Evolutionary conservation across 2,329 filamentous ascomycete species (phyloP), one percentile per base, ranked within the genome.

Genomic region (Phyllosticta ampelicida): DNA sequence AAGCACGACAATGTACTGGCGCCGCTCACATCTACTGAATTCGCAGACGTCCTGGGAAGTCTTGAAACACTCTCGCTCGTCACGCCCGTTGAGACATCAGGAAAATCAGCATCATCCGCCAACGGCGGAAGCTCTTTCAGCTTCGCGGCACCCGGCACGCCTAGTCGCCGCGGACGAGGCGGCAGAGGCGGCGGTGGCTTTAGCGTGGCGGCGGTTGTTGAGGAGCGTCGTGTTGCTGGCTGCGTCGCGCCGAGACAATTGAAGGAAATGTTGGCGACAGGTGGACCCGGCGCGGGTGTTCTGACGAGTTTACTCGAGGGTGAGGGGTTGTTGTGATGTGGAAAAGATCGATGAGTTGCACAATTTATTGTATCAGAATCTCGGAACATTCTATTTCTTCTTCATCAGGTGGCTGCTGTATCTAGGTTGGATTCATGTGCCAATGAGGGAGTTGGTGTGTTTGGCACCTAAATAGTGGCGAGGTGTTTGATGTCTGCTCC

Each of bases 11-110:
- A 90, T n/a, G 79, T 95, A 9, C 80, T 99, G 2, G 90, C 96
- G 64, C 89, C 92, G 0, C 81, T 99, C 2, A 94, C 90, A 1
- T 87, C 83, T 66, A 94, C 90, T 5, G 94, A 99, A 71, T 99
- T 99, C 72, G 84, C 90, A 60, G 94, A 99, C 72, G 91, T 99
- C 5, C 79, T 96, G 19, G 85, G 87, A 36, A 95, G 89, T 65
- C 74, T 99, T 55, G 94, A 99, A 75, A 94, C 91, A 0, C 75
- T 96, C 52, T 91, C 89, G 1, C 76, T 97, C 20, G 80, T 96
- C 5, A 79, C 86, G 70, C 72, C 86, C 74, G 67, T 88, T 75
- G 68, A 89, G 80, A 75, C 74, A 62, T 70, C 81, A 50, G 74
- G 82, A 29, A 83, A 85, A 61, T 10, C 29, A 16, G 16, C 36